Conservation (phyloP, 306 rosid species). For the Sesbania bispinosa region DNA sequence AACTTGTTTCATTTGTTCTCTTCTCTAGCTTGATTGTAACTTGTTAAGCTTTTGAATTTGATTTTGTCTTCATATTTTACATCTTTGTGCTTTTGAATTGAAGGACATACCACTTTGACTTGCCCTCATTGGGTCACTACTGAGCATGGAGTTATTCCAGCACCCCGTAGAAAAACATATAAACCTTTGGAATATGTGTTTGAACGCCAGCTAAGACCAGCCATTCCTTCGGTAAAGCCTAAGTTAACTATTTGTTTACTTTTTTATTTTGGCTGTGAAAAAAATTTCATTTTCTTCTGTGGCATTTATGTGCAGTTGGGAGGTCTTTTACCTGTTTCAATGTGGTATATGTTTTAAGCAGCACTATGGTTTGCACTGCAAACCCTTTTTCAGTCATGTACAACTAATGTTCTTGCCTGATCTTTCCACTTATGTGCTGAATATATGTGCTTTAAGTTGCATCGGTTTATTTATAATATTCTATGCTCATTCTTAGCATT, state of each 20-base stretch:
- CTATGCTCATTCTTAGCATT: not conserved
- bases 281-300: not conserved
- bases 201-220: too few relatives aligned
- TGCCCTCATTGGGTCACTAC: too few relatives aligned
- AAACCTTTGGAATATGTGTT: constrained; percentile 68
- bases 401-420: not conserved
- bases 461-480: too few relatives aligned
- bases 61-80: not conserved
- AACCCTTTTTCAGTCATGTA: not conserved
- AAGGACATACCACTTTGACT: constrained; percentile 90
- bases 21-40: not conserved
- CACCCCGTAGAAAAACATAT: constrained; percentile 50
- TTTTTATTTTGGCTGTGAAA: not conserved
- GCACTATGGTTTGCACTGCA: not conserved
- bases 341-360: not conserved
- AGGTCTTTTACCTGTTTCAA: too few relatives aligned
- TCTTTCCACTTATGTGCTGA: too few relatives aligned
- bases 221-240: constrained; percentile 50
- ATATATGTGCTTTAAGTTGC: too few relatives aligned
- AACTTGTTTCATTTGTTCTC: not conserved
- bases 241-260: not conserved
- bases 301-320: not conserved
- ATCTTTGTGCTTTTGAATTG: constrained; percentile 30
- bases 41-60: not conserved
- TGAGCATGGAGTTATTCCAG: constrained; percentile 82